Evolutionary conservation across 2,329 filamentous ascomycete species (phyloP).

Genomic region (Colletotrichum tanaceti): DNA sequence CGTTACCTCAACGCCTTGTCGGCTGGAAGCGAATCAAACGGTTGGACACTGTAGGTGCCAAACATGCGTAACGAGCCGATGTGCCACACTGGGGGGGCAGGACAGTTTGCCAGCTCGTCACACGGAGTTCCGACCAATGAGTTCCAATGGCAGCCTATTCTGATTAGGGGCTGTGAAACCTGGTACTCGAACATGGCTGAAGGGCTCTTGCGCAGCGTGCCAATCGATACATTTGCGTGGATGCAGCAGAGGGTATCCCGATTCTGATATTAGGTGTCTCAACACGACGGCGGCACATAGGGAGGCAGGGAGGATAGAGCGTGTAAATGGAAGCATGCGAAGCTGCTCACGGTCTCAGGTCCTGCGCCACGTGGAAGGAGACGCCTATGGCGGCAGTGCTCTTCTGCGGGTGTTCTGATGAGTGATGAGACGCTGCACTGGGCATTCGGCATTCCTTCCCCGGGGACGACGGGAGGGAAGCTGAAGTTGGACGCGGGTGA

Average conservation of each 20-base stretch:
- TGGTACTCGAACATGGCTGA: background rate
- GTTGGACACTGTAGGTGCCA: background rate
- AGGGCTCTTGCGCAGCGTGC: background rate
- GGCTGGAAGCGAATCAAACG: background rate
- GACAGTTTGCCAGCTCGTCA: background rate
- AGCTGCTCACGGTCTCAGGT: no score
- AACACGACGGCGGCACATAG: no score
- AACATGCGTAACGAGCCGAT: background rate
- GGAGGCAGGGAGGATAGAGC: no score
- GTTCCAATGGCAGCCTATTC: background rate
- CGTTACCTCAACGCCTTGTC: no score
- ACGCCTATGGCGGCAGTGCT: no score
- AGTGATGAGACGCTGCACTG: no score
- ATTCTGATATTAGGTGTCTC: no score
- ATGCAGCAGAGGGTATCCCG: no score
- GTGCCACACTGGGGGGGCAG: background rate
- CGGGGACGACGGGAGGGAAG: conserved; percentile 2
- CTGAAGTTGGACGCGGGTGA: background rate
- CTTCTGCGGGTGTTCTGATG: no score
- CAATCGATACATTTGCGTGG: no score
- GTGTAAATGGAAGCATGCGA: no score
- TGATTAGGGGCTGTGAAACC: background rate
- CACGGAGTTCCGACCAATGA: background rate
- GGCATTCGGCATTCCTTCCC: background rate
- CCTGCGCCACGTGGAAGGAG: no score